Base-by-base conservation (phyloP, 148 eudicot species). In the Pouteria glomerata region DNA sequence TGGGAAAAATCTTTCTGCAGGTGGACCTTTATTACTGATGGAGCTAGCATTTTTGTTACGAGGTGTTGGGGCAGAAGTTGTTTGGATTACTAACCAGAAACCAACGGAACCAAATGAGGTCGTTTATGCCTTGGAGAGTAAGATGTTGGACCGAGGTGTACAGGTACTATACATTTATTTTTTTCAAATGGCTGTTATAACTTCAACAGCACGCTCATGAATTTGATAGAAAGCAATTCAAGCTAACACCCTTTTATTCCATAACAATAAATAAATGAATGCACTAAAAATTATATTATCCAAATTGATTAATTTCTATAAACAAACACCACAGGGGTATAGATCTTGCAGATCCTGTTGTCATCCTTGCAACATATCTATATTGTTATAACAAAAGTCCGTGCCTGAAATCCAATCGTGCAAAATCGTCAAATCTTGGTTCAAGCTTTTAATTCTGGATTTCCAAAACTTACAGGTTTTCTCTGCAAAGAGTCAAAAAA, bases 51-150 rank as follows among this genome's bases (percentile, higher is more conserved):
- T 89, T 73, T 80, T 89, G 68, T 79, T 89, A 62, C 79, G 95
- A 78, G 84, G 85, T 74, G 91, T 87, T 77, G 82, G 83, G 65
- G 77, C 89, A 63, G 83, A 88, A 58, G 95, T 87, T 80, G 86
- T 87, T 21, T 89, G 95, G 95, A 80, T 89, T 55, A 89, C 95
- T 18, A 82, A 85, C 77, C 95, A 89, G 80, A 87, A 85, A 78
- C 87, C 91, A 33, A 69, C 81, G 34, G 86, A 83, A 50, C 47
- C 77, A 12, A 86, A 87, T 82, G 86, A 87, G 62, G 88, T 89
- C 66, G 69, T 73, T 31, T 83, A 79, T 69, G 85, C 85, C 82
- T 81, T 89, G 77, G 95, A 87, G 79, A 79, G 77, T 73, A 87
- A 79, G 79, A 85, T 89, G 95, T 80, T 74, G 61, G 91, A 89